A percentile compares a stretch with the other conserved stretches of the same genome.
These are phyloP conservation scores for Eutypa lata DNA, from an alignment of 2,329 filamentous ascomycete genomes.

Conservation along the genomic window DNA sequence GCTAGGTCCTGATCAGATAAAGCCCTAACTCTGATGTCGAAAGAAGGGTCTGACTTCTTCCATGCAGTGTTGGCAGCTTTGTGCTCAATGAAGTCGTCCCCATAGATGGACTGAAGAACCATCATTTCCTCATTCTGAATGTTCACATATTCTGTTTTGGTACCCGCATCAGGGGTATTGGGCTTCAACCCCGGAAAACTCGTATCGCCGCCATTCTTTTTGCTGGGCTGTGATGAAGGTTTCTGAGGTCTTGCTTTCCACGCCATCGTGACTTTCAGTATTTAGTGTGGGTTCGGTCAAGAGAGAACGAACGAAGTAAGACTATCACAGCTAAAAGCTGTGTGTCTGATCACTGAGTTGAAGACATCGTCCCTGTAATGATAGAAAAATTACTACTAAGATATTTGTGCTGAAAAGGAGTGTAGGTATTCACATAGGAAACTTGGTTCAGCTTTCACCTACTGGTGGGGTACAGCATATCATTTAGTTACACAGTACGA, in stretches of 20 bases:
- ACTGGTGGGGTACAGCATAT: too few species aligned
- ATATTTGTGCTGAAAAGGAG: neutral
- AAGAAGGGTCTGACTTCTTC: slow-evolving; percentile 85
- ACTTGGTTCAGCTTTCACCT: too few species aligned
- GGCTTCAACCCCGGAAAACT: slow-evolving; percentile 51
- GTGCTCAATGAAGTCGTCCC: slow-evolving; percentile 79
- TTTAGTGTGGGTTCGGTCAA: slow-evolving; percentile 19
- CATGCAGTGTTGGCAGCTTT: slow-evolving; percentile 71
- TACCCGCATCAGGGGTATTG: slow-evolving; percentile 36
- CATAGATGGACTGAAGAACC: slow-evolving; percentile 82
- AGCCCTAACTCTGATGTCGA: slow-evolving; percentile 76
- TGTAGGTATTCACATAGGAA: neutral
- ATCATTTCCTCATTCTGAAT: slow-evolving; percentile 85
- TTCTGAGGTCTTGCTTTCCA: slow-evolving; percentile 47
- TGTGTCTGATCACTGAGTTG: slow-evolving; percentile 43
- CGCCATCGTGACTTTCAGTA: slow-evolving; percentile 44
- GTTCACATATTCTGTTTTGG: slow-evolving; percentile 70
- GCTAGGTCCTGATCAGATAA: slow-evolving; percentile 69
- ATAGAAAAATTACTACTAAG: slow-evolving; percentile 7
- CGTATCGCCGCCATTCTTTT: slow-evolving; percentile 43
- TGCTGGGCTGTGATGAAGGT: slow-evolving; percentile 38
- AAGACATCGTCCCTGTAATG: slow-evolving; percentile 38
- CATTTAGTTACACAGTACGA: too few species aligned
- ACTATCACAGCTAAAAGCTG: slow-evolving; percentile 52
- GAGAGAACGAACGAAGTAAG: slow-evolving; percentile 27